Evolutionary conservation across 495 filamentous ascomycete species (phyloP).

Genomic region (Melanomma pulvis-pyrius): DNA sequence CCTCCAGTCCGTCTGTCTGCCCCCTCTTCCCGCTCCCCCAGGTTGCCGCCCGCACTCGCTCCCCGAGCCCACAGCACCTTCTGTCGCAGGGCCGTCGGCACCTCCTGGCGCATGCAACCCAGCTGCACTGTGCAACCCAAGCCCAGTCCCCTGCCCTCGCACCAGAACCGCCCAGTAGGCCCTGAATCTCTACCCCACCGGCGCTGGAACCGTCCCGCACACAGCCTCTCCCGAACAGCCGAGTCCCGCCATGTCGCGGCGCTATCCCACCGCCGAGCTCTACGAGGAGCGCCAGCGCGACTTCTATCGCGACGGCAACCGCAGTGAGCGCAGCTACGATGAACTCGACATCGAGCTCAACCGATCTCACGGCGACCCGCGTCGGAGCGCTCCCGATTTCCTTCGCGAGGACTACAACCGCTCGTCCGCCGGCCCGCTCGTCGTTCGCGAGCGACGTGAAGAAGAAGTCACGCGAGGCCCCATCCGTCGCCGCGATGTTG

Average conservation of each 20-base stretch:
- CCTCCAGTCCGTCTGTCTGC: neutral
- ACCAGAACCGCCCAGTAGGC: neutral
- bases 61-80: neutral
- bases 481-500: slow-evolving; percentile 39
- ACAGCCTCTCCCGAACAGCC: slow-evolving; percentile 4
- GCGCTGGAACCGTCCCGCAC: neutral
- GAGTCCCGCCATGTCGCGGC: slow-evolving; percentile 34
- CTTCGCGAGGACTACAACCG: slow-evolving; percentile 57
- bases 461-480: slow-evolving; percentile 34
- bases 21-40: neutral
- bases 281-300: slow-evolving; percentile 54
- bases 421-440: slow-evolving; percentile 50
- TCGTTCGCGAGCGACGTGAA: slow-evolving; percentile 47
- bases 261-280: slow-evolving; percentile 46
- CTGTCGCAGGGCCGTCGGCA: neutral
- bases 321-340: slow-evolving; percentile 43
- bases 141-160: neutral
- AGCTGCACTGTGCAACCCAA: neutral
- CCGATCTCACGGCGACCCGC: slow-evolving; percentile 28
- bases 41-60: neutral
- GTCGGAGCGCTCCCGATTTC: slow-evolving; percentile 54
- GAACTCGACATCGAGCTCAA: slow-evolving; percentile 46
- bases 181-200: neutral
- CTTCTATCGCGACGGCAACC: slow-evolving; percentile 45
- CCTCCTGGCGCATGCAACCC: neutral